Percentiles rank a stretch among this genome's conserved stretches.
Conservation (phyloP, 225 moss, liverwort and hornwort genomes). For the Antitrichia curtipendula region DNA sequence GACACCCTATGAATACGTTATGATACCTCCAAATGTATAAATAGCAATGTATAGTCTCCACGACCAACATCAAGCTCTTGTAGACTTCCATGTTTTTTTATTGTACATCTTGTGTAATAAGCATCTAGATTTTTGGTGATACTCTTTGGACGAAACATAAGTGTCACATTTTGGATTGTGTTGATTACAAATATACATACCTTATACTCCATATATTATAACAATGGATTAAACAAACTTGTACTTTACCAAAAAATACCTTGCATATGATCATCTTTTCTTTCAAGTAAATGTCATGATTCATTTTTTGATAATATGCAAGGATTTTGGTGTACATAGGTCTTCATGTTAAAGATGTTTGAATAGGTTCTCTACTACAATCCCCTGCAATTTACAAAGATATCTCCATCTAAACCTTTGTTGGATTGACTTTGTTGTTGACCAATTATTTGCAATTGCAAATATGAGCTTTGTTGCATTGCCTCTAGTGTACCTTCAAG, state of each 20-base stretch:
- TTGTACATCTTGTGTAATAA: background rate
- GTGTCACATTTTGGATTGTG: fast-evolving
- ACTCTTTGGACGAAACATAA: background rate
- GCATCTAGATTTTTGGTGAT: background rate
- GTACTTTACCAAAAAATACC: background rate
- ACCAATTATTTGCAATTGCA: background rate
- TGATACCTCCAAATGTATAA: background rate
- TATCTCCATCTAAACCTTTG: background rate
- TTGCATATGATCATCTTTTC: background rate
- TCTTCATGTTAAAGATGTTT: background rate
- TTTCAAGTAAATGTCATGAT: background rate
- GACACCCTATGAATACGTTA: background rate
- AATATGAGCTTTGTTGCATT: background rate
- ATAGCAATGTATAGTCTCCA: background rate
- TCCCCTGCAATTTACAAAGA: background rate
- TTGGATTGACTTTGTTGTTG: background rate
- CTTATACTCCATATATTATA: background rate
- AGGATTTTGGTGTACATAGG: background rate
- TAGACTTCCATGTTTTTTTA: background rate
- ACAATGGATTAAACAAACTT: background rate
- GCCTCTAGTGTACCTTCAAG: fast-evolving
- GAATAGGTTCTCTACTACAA: background rate
- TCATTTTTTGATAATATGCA: background rate
- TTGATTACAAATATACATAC: background rate
- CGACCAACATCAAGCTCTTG: background rate